Percentiles rank a stretch among this genome's conserved stretches.
phyloP scores from a whole-genome alignment of 1,139 yeast species.

The Yamadazyma jaroonii region DNA sequence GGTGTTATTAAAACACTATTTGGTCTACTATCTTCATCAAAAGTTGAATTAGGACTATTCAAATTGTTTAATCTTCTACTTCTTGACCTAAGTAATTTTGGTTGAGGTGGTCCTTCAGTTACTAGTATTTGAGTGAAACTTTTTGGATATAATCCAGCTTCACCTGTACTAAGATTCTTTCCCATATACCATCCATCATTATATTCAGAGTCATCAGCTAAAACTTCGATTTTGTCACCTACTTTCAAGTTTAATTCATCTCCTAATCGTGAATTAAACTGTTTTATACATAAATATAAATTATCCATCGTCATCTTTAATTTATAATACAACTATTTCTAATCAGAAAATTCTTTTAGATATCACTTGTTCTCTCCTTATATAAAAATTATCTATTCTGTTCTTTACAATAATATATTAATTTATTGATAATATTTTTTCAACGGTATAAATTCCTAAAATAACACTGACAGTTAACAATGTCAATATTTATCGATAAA shows the following conservation, averaged over 20 bases:
- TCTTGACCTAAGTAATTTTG: slow-evolving; percentile 50
- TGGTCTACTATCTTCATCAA: slow-evolving; percentile 3
- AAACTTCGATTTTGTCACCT: slow-evolving; percentile 85
- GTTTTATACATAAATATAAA: slow-evolving; percentile 64
- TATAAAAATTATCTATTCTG: not conserved
- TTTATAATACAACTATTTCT: not conserved
- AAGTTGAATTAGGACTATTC: slow-evolving; percentile 4
- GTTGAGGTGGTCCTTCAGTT: slow-evolving; percentile 15
- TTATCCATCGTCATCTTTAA: slow-evolving; percentile 3
- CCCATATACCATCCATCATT: slow-evolving; percentile 99
- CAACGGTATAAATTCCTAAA: no score
- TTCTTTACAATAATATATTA: no score
- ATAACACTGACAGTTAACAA: no score
- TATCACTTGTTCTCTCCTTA: not conserved
- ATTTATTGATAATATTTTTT: no score
- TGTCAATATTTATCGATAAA: not conserved
- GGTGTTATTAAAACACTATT: slow-evolving; percentile 2
- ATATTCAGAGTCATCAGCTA: slow-evolving; percentile 89
- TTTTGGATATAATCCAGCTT: slow-evolving; percentile 87
- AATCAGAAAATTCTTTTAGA: not conserved
- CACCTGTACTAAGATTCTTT: slow-evolving; percentile 63
- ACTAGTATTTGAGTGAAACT: slow-evolving; percentile 62
- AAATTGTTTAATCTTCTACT: slow-evolving; percentile 45
- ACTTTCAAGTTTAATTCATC: slow-evolving; percentile 80
- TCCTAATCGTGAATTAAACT: slow-evolving; percentile 80